Evolutionary conservation across 2,329 filamentous ascomycete species (phyloP), one percentile per base, ranked within the genome.

Genomic region (Colletotrichum cordylinicola): DNA sequence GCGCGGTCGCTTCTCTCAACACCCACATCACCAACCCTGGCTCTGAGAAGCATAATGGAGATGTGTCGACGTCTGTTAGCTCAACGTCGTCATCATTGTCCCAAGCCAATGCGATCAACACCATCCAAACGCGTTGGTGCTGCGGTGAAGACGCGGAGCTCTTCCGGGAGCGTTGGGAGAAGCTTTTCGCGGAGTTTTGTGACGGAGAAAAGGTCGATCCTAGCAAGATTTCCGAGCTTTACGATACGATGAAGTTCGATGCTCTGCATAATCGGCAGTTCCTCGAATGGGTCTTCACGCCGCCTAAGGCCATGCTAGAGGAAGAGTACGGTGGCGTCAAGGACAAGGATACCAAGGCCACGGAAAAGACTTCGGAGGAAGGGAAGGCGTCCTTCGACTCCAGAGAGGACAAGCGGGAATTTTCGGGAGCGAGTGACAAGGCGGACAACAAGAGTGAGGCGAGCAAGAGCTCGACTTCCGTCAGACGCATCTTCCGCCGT

Each of bases 201-300:
- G 98, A 99, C 83, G 94, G 95, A 2, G 97, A 99, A 81, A 99
- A 99, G 87, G 96, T 98, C 21, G 97, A 99, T 84, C 98, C 98
- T 21, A 98, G 96, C 88, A 99, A 99, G 87, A 96, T 99, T 77
- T 98, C 96, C 7, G 97, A 99, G 86, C 90, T 99, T 4, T 99
- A 99, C 84, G 97, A 99, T 84, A 98, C 96, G 24, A 98, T 99
- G 97, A 99, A 99, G 85, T 99, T 98, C 78, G 97, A 99, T 83
- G 97, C 97, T 2, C 89, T 99, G 16, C 98, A 99, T 85, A 99
- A 99, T 82, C 93, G 97, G 4, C 95, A 96, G 77, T 99, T 99
- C 81, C 88, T 99, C 6, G 97, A 99, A 84, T 98, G 97, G 95
- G 94, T 98, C 0, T 99, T 99, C 80, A 98, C 96, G 18, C 97